Evolutionary conservation across 2,329 filamentous ascomycete genomes (phyloP).

Genomic region (Hymenoscyphus fraxineus): DNA sequence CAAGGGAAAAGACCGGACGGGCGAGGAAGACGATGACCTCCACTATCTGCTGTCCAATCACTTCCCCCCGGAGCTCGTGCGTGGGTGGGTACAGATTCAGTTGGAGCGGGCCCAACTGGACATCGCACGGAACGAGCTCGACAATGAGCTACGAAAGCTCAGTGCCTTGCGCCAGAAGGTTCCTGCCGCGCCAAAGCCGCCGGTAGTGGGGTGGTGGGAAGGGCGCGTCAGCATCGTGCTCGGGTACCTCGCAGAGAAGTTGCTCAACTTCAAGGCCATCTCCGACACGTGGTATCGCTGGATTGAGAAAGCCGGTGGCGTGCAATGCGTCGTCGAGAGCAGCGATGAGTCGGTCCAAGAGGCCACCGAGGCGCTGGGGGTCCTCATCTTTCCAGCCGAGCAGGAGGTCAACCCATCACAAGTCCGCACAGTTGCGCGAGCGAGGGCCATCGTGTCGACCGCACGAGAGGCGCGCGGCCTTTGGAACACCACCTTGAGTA

Average conservation of each 20-base stretch:
- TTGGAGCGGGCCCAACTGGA: no score
- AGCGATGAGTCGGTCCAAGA: not conserved
- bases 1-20: not conserved
- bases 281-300: not conserved
- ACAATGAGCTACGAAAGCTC: no score
- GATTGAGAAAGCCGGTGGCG: not conserved
- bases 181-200: no score
- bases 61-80: not conserved
- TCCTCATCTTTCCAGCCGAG: not conserved
- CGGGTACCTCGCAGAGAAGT: not conserved
- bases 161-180: no score
- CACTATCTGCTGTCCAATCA: not conserved
- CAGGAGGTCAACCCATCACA: not conserved
- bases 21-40: not conserved
- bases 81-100: not conserved
- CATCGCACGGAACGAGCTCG: no score
- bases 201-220: no score
- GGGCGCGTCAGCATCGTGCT: no score
- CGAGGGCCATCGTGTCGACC: not conserved
- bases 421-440: not conserved
- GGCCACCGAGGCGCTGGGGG: not conserved
- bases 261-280: not conserved
- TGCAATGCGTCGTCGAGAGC: not conserved
- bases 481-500: not conserved
- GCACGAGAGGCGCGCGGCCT: not conserved